Evolutionary conservation across 192 early-diverging fungal species (phyloP).

Genomic region (Coemansia sp.): DNA sequence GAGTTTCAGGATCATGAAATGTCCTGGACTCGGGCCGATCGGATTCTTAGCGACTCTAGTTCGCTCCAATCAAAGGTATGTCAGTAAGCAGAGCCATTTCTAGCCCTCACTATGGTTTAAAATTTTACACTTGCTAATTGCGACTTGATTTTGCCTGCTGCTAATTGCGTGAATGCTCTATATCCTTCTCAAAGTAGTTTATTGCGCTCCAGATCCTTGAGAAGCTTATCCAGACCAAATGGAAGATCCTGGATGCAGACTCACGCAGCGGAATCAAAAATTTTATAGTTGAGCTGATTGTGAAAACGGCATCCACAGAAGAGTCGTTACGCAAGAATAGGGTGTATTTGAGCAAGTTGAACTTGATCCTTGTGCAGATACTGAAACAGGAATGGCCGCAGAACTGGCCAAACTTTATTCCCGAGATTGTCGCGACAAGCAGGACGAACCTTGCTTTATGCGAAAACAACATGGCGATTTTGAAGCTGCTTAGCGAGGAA

Average conservation of each 20-base stretch:
- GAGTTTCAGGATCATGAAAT: conserved; percentile 96
- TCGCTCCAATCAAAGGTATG: conserved; percentile 82
- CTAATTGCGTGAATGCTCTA: background rate
- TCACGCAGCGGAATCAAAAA: conserved; percentile 88
- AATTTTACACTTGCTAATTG: background rate
- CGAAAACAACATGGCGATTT: conserved; percentile 99
- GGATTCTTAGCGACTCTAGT: conserved; percentile 81
- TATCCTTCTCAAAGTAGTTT: conserved; percentile 56
- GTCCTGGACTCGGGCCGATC: conserved; percentile 93
- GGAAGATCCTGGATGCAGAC: conserved; percentile 89
- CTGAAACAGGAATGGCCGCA: conserved; percentile 99
- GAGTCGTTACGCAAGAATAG: conserved; percentile 70
- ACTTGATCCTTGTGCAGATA: conserved; percentile 97
- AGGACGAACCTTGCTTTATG: conserved; percentile 89
- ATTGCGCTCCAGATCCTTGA: conserved; percentile 93
- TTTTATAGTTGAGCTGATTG: conserved; percentile 90
- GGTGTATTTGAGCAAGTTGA: conserved; percentile 84
- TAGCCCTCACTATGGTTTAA: background rate
- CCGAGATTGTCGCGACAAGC: conserved; percentile 95
- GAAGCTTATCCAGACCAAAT: conserved; percentile 92
- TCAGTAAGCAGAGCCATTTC: background rate
- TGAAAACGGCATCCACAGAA: conserved; percentile 89
- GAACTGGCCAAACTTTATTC: conserved; percentile 98
- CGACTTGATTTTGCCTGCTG: background rate
- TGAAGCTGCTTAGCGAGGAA: conserved; percentile 98